These are phyloP conservation scores for Aristolochia californica DNA, from an alignment of 164 flowering plant species.

Conservation along the genomic window DNA sequence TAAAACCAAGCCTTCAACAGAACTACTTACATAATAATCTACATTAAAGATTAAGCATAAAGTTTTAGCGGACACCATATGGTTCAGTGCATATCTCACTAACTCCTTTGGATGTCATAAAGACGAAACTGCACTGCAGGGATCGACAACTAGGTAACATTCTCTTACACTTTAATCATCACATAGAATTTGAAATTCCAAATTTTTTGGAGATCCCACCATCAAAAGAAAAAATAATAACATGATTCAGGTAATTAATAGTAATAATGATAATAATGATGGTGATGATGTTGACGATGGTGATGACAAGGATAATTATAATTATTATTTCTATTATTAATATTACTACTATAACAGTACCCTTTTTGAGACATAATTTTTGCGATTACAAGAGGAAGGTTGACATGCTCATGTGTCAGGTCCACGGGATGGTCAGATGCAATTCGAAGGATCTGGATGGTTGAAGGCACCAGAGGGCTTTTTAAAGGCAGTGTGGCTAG, in stretches of 20 bases:
- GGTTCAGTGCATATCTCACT: constrained; percentile 86
- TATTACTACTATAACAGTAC: no score
- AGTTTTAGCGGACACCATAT: constrained; percentile 19
- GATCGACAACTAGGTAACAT: constrained; percentile 53
- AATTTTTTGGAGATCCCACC: no score
- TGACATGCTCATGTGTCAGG: constrained; percentile 21
- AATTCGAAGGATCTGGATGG: constrained; percentile 41
- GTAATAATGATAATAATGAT: no score
- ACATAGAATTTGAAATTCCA: no score
- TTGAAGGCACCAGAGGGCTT: constrained; percentile 65
- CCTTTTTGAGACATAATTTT: no score
- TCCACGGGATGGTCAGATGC: constrained; percentile 82
- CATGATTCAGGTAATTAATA: no score
- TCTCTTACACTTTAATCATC: not conserved
- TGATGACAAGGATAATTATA: no score
- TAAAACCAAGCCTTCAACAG: no score
- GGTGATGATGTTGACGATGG: no score
- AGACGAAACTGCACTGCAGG: constrained; percentile 95
- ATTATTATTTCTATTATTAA: no score
- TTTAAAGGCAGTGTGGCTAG: constrained; percentile 87
- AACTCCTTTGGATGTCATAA: constrained; percentile 87
- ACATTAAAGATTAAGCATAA: not conserved
- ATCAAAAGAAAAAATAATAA: no score
- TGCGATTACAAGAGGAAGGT: no score
- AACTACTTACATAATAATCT: not conserved